Base-by-base conservation (phyloP, 1,284 basidiomycete species). In the Inonotus hispidus region DNA sequence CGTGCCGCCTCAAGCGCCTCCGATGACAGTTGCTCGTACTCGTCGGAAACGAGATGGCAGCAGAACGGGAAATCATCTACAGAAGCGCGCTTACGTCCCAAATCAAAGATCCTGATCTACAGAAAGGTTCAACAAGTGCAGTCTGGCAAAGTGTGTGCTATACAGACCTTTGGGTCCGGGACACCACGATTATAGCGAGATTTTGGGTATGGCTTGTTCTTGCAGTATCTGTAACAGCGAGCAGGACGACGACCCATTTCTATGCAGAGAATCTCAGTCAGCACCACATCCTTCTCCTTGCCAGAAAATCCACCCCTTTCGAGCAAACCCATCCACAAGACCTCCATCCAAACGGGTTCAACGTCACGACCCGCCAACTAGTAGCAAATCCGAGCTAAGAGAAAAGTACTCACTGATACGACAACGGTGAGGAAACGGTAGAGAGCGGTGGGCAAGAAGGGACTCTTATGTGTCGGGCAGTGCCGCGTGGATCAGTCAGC, bases 31-130 rank as follows among this genome's bases (percentile, higher is more conserved):
- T 99, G 95, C 77, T 99, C 95, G 77, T 98, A 97, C 79, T 98
- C 96, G 73, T 98, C 95, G 62, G 95, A 98, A 66, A 98, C 96
- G 64, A 98, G 83, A 78, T 97, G 95, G 74, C 85, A 89, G 77
- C 93, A 95, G 86, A 89, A 95, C 66, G 95, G 94, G 84, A 98
- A 98, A 75, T 98, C 96, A 76, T 98, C 95, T 70, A 95, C 93
- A 62, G 87, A 88, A 64, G 95, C 95, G 77, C 87, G 91, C 81
- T 98, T 98, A 70, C 94, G 91, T 63, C 95, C 95, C 59, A 98
- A 82, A 78, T 98, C 95, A 78, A 90, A 96, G 69, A 95, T 95
- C 68, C 91, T 85, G 75, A 95, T 95, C 91, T 91, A 69, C n/a
- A 37, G 27, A 32, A 25, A 29, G 23, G 35, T 39, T 23, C 52